Evolutionary conservation across 2,329 filamentous ascomycete species (phyloP), one percentile per base, ranked within the genome.

Genomic region (Trichophyton schoenleinii): DNA sequence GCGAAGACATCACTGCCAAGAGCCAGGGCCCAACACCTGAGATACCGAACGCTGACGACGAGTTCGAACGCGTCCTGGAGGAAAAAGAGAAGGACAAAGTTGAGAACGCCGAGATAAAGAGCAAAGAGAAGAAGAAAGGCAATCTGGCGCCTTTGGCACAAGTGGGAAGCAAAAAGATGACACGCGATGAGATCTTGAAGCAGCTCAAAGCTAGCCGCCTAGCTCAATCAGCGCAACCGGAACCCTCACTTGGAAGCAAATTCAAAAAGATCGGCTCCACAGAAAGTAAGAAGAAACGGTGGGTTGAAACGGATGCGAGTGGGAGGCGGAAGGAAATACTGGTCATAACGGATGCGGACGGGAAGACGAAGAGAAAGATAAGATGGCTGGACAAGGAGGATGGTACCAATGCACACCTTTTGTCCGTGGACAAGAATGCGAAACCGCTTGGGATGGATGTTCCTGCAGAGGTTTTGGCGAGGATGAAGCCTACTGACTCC

Each of bases 291-390:
- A 79, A 79, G 65, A 75, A 73, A 63, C 74, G 79, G 0, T 79
- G 79, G 67, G 76, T 84, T 52, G 83, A 85, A 68, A 74, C 77
- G 8, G 83, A 86, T 65, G 76, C 78, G 52, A 73, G 67, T 49
- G 77, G 77, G 68, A 68, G 83, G 70, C 60, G 76, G 15, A 76
- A 82, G 57, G 83, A 86, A 66, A 78, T 86, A 1, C 71, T 86
- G 13, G 78, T 84, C 42, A 79, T 81, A 15, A 81, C 80, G 5
- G 82, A 84, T 64, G 78, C 79, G 20, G 76, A 85, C 60, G 84
- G 83, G 13, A 83, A 81, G 46, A 79, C 81, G 59, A 87, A 86
- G 71, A 77, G 81, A 63, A 86, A 84, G 69, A 76, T 83, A 18
- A 76, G 80, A 63, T 85, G 83, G 74, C 70, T 80, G 53, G 73